phyloP scores from a whole-genome alignment of 805 yeast genomes.

The Suhomyces canberraensis region DNA sequence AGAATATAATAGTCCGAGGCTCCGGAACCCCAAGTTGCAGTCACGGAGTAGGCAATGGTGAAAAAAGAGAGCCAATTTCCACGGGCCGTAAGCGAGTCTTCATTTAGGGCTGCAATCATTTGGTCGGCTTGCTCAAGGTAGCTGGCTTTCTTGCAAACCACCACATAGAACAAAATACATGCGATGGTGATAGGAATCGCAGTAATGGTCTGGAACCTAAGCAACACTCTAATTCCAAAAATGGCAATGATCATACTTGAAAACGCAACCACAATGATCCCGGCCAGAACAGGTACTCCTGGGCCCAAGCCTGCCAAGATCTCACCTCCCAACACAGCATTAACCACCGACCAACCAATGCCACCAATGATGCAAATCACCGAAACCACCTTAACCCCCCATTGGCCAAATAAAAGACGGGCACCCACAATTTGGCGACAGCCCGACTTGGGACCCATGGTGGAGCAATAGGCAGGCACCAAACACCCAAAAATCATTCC shows the following conservation, averaged over 20 bases:
- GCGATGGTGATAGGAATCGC: slow-evolving; percentile 31
- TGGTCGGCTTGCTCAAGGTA: slow-evolving; percentile 19
- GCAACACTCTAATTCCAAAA: slow-evolving; percentile 30
- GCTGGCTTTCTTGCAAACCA: slow-evolving; percentile 21
- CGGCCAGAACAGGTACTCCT: slow-evolving; percentile 24
- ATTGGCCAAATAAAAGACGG: slow-evolving; percentile 32
- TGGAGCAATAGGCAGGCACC: slow-evolving; percentile 37
- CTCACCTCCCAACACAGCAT: slow-evolving; percentile 38
- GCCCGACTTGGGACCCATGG: slow-evolving; percentile 38
- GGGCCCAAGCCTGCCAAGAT: slow-evolving; percentile 25
- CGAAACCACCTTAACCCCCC: slow-evolving; percentile 33
- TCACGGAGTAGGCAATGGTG: slow-evolving; percentile 33
- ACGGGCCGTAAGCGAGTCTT: slow-evolving; percentile 14
- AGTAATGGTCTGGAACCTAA: slow-evolving; percentile 26
- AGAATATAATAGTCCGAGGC: slow-evolving; percentile 34
- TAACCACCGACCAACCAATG: slow-evolving; percentile 38
- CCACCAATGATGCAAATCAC: slow-evolving; percentile 31
- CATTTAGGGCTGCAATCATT: slow-evolving; percentile 9
- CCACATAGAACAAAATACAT: slow-evolving; percentile 28
- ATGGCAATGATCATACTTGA: slow-evolving; percentile 28
- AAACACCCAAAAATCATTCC: slow-evolving; percentile 31
- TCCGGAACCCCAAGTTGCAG: slow-evolving; percentile 35
- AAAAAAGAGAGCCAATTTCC: slow-evolving; percentile 37
- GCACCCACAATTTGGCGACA: slow-evolving; percentile 39
- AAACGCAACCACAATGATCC: slow-evolving; percentile 28